phyloP scores from a whole-genome alignment of 495 filamentous ascomycete genomes.

The Aspergillus nanangensis region DNA sequence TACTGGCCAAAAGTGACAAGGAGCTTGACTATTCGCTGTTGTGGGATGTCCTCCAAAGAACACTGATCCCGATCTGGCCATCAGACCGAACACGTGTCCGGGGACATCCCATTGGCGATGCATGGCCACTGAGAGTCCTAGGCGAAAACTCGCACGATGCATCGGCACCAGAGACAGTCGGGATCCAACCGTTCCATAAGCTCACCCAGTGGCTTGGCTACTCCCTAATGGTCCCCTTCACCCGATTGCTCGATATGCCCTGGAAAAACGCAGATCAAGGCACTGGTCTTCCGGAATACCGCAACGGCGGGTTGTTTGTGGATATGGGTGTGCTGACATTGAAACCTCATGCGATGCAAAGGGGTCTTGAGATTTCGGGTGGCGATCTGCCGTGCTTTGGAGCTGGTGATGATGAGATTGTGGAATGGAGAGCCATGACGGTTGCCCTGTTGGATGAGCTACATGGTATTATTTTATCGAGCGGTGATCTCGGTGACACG shows the following conservation, averaged over 20 bases:
- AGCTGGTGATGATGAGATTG: conserved; percentile 77
- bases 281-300: conserved; percentile 82
- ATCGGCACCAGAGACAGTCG: not conserved
- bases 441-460: conserved; percentile 78
- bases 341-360: conserved; percentile 59
- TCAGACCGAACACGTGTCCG: conserved; percentile 47
- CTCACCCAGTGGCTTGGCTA: conserved; percentile 88
- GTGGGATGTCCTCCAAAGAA: conserved; percentile 48
- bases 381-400: conserved; percentile 75
- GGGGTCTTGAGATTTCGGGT: conserved; percentile 36
- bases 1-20: not conserved
- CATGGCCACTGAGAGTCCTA: conserved; percentile 45
- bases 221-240: conserved; percentile 85
- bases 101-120: conserved; percentile 51
- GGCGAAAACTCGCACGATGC: conserved; percentile 3
- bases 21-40: conserved; percentile 32
- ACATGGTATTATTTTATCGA: conserved; percentile 47
- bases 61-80: conserved; percentile 52
- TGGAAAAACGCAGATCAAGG: conserved; percentile 74
- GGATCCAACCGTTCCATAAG: conserved; percentile 68
- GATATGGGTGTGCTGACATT: conserved; percentile 76
- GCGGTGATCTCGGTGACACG: conserved; percentile 44
- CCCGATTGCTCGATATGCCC: conserved; percentile 66
- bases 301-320: conserved; percentile 82
- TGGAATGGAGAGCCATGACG: conserved; percentile 82